Percentiles rank a stretch among this genome's conserved stretches.
phyloP scores from a whole-genome alignment of 1,284 basidiomycete genomes.

The Ustilago sp. region DNA sequence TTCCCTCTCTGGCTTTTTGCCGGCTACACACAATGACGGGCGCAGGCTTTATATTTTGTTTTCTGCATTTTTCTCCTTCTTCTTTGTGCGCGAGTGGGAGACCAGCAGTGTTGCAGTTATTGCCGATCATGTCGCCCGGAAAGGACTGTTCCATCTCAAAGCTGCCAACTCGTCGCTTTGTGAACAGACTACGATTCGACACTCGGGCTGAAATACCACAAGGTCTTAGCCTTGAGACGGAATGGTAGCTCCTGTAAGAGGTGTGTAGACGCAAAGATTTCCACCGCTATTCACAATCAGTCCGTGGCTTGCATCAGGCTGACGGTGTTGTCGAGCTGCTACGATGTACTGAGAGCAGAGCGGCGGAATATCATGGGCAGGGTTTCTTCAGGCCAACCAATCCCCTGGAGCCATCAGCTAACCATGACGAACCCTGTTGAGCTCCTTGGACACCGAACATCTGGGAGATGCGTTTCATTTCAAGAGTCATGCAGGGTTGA shows the following conservation, averaged over 20 bases:
- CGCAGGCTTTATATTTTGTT: too few species aligned
- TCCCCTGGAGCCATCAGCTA: not conserved
- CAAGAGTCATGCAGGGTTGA: not conserved
- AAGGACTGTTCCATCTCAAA: not conserved
- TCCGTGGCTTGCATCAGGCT: too few species aligned
- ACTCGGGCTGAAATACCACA: not conserved
- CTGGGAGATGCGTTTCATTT: not conserved
- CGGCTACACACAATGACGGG: constrained; percentile 5
- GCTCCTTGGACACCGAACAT: too few species aligned
- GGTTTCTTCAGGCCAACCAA: not conserved
- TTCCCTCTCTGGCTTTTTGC: constrained; percentile 2
- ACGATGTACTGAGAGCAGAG: too few species aligned
- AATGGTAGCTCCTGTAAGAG: too few species aligned
- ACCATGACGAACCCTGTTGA: too few species aligned
- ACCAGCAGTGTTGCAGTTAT: not conserved
- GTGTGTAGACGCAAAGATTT: too few species aligned
- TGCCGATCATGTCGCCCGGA: not conserved
- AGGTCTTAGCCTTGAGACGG: too few species aligned
- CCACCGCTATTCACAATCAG: too few species aligned
- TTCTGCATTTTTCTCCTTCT: too few species aligned
- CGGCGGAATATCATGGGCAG: not conserved
- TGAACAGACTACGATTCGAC: not conserved
- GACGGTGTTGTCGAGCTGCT: too few species aligned
- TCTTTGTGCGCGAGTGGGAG: too few species aligned
- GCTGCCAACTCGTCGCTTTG: not conserved